Evolutionary conservation across 2,329 filamentous ascomycete species (phyloP), one percentile per base, ranked within the genome.

Genomic region (Cordyceps cicadae): DNA sequence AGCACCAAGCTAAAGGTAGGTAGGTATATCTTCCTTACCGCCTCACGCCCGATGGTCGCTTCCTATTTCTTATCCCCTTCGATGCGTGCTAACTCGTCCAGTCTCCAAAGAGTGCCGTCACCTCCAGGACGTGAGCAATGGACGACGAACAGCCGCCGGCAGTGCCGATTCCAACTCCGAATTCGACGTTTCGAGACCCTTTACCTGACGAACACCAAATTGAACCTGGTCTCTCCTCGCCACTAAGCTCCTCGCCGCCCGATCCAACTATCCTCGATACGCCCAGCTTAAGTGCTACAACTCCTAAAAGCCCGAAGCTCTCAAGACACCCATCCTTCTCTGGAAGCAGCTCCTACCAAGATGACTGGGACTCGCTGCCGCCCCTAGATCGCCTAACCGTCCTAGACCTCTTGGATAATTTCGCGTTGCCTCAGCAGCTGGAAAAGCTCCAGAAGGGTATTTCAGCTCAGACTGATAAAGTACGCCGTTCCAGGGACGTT

Each of bases 321-420:
- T 95, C 92, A 8, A 85, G 92, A 62, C 88, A 89, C 60, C 81
- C 83, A 17, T 96, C 92, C 17, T 92, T 92, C 72, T 92, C 90
- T n/a, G 87, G 85, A 54, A 91, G 87, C 73, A 91, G 87, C 72
- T 87, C 86, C n/a, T 91, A 91, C 68, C 89, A 94, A 61, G 90
- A 94, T 67, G 91, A 93, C 70, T 94, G 90, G 83, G 91, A 96
- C 64, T 80, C 85, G 24, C 89, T 95, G 64, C 90, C 92, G 11
- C 92, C 93, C 0, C 79, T 97, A 26, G 94, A 99, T 72, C 89
- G 91, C 56, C 79, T 99, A 59, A 92, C 89, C 45, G 85, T 97
- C 62, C 91, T 99, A 68, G 94, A 99, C 70, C 81, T 99, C 54
- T 83, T 99, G 66, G 93, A 97, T 75, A 97, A 97, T 71, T 86